Percentiles rank a stretch among this genome's conserved stretches.
phyloP scores from a whole-genome alignment of 2,329 filamentous ascomycete species.

The Cytospora leucostoma region DNA sequence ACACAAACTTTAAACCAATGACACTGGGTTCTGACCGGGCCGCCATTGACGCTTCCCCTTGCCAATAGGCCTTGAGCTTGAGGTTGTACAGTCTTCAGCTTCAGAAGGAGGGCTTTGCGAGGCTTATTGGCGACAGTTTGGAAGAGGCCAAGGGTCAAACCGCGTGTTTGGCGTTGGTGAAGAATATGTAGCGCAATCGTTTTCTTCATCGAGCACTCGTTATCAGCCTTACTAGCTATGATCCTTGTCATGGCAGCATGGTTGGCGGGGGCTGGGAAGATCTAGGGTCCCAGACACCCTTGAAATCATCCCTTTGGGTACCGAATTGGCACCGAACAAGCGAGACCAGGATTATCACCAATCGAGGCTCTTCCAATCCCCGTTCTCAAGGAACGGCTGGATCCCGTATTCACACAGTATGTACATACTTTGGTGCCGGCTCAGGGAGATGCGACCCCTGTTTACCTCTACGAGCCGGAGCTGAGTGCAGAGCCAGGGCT shows the following conservation, averaged over 20 bases:
- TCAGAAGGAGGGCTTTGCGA: neutral
- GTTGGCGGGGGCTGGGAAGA: slow-evolving; percentile 10
- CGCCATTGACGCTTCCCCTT: neutral
- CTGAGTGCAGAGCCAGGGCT: neutral
- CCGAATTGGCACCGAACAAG: neutral
- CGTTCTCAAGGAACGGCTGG: neutral
- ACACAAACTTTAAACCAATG: neutral
- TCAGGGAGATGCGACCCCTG: neutral
- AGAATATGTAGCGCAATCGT: slow-evolving; percentile 3
- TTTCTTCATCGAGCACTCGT: slow-evolving; percentile 7
- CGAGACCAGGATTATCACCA: neutral
- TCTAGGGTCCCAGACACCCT: slow-evolving; percentile 8
- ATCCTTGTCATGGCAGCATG: neutral
- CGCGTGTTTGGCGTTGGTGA: neutral
- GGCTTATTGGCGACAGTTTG: neutral
- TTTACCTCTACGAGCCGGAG: neutral
- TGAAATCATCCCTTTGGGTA: neutral
- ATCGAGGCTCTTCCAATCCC: neutral
- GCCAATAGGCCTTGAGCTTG: neutral
- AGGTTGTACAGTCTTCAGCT: neutral
- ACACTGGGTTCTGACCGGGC: neutral
- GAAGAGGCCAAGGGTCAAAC: slow-evolving; percentile 1
- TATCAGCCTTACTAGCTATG: slow-evolving; percentile 18
- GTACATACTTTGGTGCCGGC: neutral
- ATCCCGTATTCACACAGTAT: neutral